These are phyloP conservation scores for Lepidium didymum DNA, from an alignment of 345 rosid species.

Conservation along the genomic window DNA sequence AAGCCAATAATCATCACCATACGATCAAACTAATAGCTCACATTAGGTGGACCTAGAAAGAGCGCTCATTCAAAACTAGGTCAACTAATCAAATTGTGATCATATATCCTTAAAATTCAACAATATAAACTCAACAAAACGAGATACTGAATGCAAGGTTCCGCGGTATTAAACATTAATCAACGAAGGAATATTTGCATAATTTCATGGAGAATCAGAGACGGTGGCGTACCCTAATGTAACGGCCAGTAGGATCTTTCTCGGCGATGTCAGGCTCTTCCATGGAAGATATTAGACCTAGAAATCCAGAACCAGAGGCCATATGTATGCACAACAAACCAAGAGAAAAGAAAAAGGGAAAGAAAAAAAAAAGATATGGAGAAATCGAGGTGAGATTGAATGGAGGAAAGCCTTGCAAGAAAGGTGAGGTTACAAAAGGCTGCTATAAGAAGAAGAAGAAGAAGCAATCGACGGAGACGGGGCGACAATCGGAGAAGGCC, in stretches of 20 bases:
- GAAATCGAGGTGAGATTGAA: not conserved
- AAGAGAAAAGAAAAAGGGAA: not conserved
- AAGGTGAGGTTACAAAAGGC: not conserved
- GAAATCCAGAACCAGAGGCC: conserved; percentile 30
- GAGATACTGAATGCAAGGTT: not conserved
- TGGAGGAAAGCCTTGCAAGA: not conserved
- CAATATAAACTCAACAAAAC: not conserved
- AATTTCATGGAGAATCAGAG: not conserved
- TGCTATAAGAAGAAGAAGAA: conserved; percentile 17
- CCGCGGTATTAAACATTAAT: not conserved
- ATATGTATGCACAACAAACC: conserved; percentile 27
- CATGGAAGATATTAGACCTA: conserved; percentile 17
- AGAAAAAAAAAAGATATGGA: not conserved
- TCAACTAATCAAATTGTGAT: not conserved
- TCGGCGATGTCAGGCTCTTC: conserved; percentile 45
- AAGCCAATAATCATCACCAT: not conserved
- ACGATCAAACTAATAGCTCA: not conserved
- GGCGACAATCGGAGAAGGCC: conserved; percentile 35
- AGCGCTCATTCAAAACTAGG: not conserved
- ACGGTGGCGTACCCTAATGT: conserved; percentile 40
- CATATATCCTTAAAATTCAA: not conserved
- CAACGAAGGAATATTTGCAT: not conserved
- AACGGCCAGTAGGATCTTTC: conserved; percentile 63
- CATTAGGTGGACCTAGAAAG: not conserved
- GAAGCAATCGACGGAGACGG: conserved; percentile 1